Base-by-base conservation (phyloP, 2,329 filamentous ascomycete genomes). In the Hypomyces rosellus region DNA sequence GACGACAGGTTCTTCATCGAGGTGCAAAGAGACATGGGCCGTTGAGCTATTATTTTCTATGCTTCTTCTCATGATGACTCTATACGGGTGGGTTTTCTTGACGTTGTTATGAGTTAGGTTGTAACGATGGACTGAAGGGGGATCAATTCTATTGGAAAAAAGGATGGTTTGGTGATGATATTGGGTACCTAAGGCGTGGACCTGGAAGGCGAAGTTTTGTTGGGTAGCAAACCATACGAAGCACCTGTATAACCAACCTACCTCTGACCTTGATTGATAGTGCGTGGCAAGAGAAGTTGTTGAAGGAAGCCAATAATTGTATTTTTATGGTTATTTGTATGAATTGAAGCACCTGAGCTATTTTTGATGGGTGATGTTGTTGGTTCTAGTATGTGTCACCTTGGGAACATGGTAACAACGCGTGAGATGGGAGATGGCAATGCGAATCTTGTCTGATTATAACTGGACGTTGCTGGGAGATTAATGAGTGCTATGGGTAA, bases 161-260 rank as follows among this genome's bases (percentile, higher is more conserved):
- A 44, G 20, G 20, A 14, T 13, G 25, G 43, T 33, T 39, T 46
- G 41, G 46, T 51, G 14, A 39, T 36, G 33, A 38, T 20, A 33
- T 33, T 37, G 48, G 38, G 18, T 13, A 47, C 44, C 49, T 46
- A 39, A 38, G 44, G 42, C 42, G 25, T 51, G 49, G 37, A 44
- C 44, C 45, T 51, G 45, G 44, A 43, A 47, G 14, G 42, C 48
- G 37, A 50, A 46, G 38, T 44, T 39, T 36, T 45, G 42, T 51
- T 40, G 25, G 34, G 45, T 51, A 51, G 49, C 49, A 48, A 51
- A 44, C 45, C 44, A 51, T 51, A 48, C 49, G 49, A 51, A 47
- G 40, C 45, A 48, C 45, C 49, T 51, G 45, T 51, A 51, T 51
- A 48, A 48, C 40, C 45, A 48, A 20, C 20, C 20, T 3, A 36